These are phyloP conservation scores for Trichoderma polysporum DNA, from an alignment of 2,329 filamentous ascomycete genomes.

Conservation along the genomic window DNA sequence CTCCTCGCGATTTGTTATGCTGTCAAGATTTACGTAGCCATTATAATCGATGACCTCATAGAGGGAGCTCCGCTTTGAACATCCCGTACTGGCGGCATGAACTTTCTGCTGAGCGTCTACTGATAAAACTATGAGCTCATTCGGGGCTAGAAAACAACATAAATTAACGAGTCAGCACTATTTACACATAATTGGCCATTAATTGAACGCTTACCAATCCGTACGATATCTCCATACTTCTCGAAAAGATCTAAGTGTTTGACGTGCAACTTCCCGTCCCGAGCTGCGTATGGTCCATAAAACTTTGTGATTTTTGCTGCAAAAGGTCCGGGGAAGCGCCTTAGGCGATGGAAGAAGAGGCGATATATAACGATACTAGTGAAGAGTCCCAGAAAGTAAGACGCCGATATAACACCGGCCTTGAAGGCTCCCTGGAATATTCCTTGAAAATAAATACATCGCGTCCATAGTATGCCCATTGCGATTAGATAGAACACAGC, in stretches of 20 bases:
- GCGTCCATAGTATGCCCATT: neutral
- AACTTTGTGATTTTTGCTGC: constrained; percentile 23
- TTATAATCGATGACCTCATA: neutral
- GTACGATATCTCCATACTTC: neutral
- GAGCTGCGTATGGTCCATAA: constrained; percentile 8
- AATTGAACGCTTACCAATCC: neutral
- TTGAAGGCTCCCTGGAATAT: neutral
- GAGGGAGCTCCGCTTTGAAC: neutral
- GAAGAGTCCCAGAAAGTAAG: constrained; percentile 28
- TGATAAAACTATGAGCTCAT: neutral
- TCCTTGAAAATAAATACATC: neutral
- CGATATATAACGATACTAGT: constrained; percentile 27
- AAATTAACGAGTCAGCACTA: neutral
- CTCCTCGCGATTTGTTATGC: constrained; percentile 24
- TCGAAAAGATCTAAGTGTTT: neutral
- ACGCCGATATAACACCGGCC: neutral
- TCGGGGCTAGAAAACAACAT: neutral
- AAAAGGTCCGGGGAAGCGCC: constrained; percentile 24
- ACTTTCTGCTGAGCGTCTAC: neutral
- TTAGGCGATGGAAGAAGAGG: constrained; percentile 23
- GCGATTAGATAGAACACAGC: neutral
- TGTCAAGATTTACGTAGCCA: constrained; percentile 22
- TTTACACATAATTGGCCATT: too few species aligned
- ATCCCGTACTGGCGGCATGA: neutral
- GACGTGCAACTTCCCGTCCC: neutral